Evolutionary conservation across 1,284 basidiomycete species (phyloP).

Genomic region (Meira miltonrushii): DNA sequence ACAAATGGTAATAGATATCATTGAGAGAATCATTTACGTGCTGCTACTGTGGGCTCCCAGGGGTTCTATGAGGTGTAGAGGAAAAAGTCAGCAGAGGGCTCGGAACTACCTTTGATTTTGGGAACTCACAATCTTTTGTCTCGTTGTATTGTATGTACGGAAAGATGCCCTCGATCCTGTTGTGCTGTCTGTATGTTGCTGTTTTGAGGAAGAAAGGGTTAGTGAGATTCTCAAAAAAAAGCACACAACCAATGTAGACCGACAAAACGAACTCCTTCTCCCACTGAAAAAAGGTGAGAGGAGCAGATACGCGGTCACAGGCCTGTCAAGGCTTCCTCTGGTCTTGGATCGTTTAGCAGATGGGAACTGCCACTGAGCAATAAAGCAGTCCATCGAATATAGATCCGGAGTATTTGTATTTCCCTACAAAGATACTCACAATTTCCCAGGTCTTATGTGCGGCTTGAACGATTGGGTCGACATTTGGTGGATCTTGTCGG

Average conservation of each 20-base stretch:
- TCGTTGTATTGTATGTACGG: conserved; percentile 35
- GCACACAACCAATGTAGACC: background rate
- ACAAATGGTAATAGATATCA: background rate
- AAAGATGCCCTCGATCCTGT: conserved; percentile 47
- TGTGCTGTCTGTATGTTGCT: conserved; percentile 40
- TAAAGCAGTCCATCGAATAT: background rate
- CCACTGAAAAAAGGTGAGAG: background rate
- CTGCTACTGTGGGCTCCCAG: conserved; percentile 47
- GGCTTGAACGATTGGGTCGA: conserved; percentile 28
- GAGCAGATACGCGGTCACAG: conserved; percentile 1
- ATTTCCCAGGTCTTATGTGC: conserved; percentile 39
- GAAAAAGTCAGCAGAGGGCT: background rate
- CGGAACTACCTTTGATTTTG: background rate
- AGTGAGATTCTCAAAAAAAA: conserved; percentile 8
- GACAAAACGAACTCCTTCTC: conserved; percentile 6
- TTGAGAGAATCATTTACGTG: conserved; percentile 15
- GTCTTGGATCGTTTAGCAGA: conserved; percentile 3
- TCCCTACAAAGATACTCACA: conserved; percentile 23
- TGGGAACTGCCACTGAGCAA: background rate
- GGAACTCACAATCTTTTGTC: conserved; percentile 5
- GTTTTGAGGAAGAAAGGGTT: background rate
- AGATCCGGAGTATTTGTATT: background rate
- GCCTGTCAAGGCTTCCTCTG: background rate
- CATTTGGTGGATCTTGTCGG: conserved; percentile 34
- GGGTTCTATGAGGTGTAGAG: conserved; percentile 19